Evolutionary conservation across 495 filamentous ascomycete genomes (phyloP).

Genomic region (Penicillium canariense): DNA sequence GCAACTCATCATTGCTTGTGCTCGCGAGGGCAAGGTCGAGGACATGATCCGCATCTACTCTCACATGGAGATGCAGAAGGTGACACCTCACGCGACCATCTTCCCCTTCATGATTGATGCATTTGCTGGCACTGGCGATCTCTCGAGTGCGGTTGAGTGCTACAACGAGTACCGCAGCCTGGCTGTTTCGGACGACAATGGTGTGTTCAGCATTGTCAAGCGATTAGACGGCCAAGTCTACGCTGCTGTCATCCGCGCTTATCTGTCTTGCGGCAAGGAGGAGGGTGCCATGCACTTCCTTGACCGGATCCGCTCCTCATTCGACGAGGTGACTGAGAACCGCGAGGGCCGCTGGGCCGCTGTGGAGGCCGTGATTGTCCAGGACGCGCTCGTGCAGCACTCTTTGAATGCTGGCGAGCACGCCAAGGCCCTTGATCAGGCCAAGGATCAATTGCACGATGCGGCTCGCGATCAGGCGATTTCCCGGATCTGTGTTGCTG

Average conservation of each 20-base stretch:
- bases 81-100: conserved; percentile 71
- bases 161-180: conserved; percentile 90
- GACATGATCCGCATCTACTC: conserved; percentile 88
- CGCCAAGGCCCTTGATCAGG: conserved; percentile 64
- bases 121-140: conserved; percentile 75
- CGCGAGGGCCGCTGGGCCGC: conserved; percentile 46
- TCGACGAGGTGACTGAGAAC: conserved; percentile 56
- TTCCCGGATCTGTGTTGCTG: conserved; percentile 57
- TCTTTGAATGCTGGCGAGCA: conserved; percentile 62
- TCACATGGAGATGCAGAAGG: conserved; percentile 78
- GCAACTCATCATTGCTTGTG: conserved; percentile 79
- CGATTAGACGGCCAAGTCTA: conserved; percentile 83
- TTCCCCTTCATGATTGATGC: conserved; percentile 92
- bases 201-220: conserved; percentile 64
- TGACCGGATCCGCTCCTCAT: conserved; percentile 64
- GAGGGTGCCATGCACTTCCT: conserved; percentile 81
- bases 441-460: conserved; percentile 49
- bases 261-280: conserved; percentile 72
- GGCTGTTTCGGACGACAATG: conserved; percentile 75
- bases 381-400: conserved; percentile 71
- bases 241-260: conserved; percentile 81
- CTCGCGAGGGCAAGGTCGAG: conserved; percentile 68
- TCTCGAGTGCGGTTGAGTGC: conserved; percentile 87
- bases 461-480: conserved; percentile 53
- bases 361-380: conserved; percentile 68